Percentiles rank a stretch among this genome's conserved stretches.
phyloP scores from a whole-genome alignment of 495 filamentous ascomycete species.

The Neurospora sp. region DNA sequence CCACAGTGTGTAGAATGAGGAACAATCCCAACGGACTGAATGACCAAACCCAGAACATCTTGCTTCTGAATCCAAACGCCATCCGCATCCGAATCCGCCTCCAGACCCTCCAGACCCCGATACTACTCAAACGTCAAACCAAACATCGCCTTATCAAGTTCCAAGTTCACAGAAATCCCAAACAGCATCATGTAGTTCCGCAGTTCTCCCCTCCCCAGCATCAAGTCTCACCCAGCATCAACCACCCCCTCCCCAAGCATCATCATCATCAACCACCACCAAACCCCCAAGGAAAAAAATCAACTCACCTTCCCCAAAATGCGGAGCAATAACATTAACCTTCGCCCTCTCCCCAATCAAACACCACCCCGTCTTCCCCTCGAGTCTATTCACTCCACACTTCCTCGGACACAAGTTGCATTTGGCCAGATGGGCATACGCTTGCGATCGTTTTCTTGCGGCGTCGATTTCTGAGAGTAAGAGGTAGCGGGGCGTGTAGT shows the following conservation, averaged over 20 bases:
- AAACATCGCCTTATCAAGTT: neutral
- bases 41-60: neutral
- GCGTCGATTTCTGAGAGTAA: slow-evolving; percentile 48
- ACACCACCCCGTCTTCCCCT: slow-evolving; percentile 62
- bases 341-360: slow-evolving; percentile 62
- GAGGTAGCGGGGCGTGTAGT: slow-evolving; percentile 59
- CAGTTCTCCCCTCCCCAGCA: neutral
- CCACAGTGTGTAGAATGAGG: neutral
- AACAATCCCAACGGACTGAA: neutral
- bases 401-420: slow-evolving; percentile 69
- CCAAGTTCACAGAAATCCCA: no score
- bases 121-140: neutral
- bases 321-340: slow-evolving; percentile 69
- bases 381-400: slow-evolving; percentile 64
- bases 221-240: neutral
- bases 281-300: no score
- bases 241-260: no score
- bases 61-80: neutral
- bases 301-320: slow-evolving; percentile 51
- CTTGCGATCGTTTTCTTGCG: slow-evolving; percentile 52
- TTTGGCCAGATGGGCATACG: slow-evolving; percentile 58
- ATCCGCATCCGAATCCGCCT: neutral
- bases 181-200: neutral
- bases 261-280: neutral
- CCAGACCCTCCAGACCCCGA: neutral